Evolutionary conservation across 1,139 yeast species (phyloP).

Genomic region (Candida sanyaensis): DNA sequence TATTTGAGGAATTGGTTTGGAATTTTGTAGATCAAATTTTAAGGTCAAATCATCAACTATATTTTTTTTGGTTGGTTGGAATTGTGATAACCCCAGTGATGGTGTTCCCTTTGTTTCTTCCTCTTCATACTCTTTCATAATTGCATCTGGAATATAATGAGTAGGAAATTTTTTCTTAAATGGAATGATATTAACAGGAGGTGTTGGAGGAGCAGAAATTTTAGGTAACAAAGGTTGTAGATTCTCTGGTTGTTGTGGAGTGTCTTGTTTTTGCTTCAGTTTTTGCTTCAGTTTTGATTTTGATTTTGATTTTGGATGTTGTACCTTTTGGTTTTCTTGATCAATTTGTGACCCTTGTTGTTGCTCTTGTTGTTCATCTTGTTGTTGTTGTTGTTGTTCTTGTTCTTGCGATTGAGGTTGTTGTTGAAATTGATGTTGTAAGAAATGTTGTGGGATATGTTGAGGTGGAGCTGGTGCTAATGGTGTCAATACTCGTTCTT

Average conservation of each 20-base stretch:
- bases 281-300: neutral
- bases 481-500: constrained; percentile 2
- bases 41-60: constrained; percentile 40
- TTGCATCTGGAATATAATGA: constrained; percentile 39
- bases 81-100: constrained; percentile 18
- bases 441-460: neutral
- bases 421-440: neutral
- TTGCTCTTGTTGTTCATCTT: neutral
- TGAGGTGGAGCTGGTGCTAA: constrained; percentile 3
- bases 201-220: neutral
- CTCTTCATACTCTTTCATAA: constrained; percentile 20
- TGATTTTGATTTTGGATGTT: neutral
- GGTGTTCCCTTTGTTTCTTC: constrained; percentile 12
- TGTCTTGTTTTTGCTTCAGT: constrained; percentile 1
- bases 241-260: neutral
- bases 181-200: constrained; percentile 9
- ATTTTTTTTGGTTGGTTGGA: constrained; percentile 43
- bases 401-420: neutral
- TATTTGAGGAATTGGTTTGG: constrained; percentile 31
- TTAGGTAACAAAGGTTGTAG: neutral
- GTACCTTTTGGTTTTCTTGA: no score
- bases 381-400: constrained; percentile 7
- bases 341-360: neutral
- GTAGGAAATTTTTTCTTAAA: constrained; percentile 30
- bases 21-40: constrained; percentile 42